These are phyloP conservation scores for Filosporella fistucella DNA, from an alignment of 495 filamentous ascomycete species.

Conservation along the genomic window DNA sequence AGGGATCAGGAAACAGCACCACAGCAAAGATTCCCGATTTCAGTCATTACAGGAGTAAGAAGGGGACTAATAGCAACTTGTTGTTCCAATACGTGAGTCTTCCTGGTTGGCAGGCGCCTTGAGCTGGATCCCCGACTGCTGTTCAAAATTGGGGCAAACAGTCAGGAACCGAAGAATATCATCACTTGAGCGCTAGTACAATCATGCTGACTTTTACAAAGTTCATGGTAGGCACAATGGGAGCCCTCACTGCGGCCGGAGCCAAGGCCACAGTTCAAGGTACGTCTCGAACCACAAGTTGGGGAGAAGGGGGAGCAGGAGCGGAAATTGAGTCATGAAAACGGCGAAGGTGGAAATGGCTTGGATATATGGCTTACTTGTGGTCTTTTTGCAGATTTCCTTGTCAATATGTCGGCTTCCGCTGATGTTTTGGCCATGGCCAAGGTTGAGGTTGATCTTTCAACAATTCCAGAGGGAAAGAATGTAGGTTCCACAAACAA, in stretches of 20 bases:
- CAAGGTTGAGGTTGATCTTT: constrained; percentile 96
- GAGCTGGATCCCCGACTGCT: constrained; percentile 29
- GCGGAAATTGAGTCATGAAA: neutral
- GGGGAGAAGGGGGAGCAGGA: neutral
- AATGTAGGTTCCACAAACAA: constrained; percentile 61
- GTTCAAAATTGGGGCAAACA: no score
- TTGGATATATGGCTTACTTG: constrained; percentile 14
- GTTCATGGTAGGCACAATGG: constrained; percentile 60
- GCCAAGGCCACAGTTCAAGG: constrained; percentile 97
- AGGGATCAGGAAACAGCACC: constrained; percentile 27
- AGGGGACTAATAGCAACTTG: constrained; percentile 61
- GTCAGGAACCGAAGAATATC: neutral
- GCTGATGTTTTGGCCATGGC: constrained; percentile 98
- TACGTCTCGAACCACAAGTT: constrained; percentile 38
- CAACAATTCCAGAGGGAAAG: constrained; percentile 95
- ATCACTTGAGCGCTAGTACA: neutral
- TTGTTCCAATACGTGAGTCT: constrained; percentile 95
- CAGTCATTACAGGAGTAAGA: constrained; percentile 74
- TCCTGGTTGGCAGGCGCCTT: no score
- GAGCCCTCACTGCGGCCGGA: constrained; percentile 82
- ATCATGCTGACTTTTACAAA: neutral
- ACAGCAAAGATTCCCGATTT: constrained; percentile 84
- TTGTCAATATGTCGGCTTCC: constrained; percentile 99
- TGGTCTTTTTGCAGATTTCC: constrained; percentile 70
- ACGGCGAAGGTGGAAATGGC: no score